Evolutionary conservation across 441 rosid genomes (phyloP), one percentile per base, ranked within the genome.

Genomic region (Erodium texanum): DNA sequence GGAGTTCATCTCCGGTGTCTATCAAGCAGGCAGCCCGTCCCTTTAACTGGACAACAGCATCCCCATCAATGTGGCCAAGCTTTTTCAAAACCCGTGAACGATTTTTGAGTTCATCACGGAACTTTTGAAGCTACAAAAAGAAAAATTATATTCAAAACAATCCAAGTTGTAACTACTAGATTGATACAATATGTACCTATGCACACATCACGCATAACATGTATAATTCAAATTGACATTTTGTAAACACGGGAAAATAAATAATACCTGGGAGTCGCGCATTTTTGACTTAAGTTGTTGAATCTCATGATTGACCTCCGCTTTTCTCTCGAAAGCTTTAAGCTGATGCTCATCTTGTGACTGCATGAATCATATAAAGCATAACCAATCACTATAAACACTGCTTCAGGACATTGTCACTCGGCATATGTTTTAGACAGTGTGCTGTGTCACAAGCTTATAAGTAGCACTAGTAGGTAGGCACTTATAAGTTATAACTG

Each of bases 21-120:
- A 94, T 88, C 87, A 94, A 87, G 83, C 97, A 94, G 68, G 99
- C 97, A 80, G 97, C 99, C 74, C 99, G 82, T 70, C 99, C 99
- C 80, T 94, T 94, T 64, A 94, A 72, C 83, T 85, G 96, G 77
- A 94, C 96, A 9, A 94, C 89, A 77, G 93, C 88, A 75, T 88
- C 96, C 20, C 85, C 91, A 78, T 91, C 84, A 73, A 89, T 83
- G 78, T 94, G 97, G 68, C 99, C 99, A 71, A 94, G 96, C 83
- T 93, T 89, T 81, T 89, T 94, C 80, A 94, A 75, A 66, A 89
- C 99, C 70, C 99, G 78, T n/a, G 97, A 85, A 66, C 97, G 99
- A 72, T 94, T 94, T 82, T 76, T 89, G 58, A 94, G 89, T 80
- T 94, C 99, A 78, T 94, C 96, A 45, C 93, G 87, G 74, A 91